Conservation (phyloP, 768 basidiomycete genomes). For the Agrocybe pediades region DNA sequence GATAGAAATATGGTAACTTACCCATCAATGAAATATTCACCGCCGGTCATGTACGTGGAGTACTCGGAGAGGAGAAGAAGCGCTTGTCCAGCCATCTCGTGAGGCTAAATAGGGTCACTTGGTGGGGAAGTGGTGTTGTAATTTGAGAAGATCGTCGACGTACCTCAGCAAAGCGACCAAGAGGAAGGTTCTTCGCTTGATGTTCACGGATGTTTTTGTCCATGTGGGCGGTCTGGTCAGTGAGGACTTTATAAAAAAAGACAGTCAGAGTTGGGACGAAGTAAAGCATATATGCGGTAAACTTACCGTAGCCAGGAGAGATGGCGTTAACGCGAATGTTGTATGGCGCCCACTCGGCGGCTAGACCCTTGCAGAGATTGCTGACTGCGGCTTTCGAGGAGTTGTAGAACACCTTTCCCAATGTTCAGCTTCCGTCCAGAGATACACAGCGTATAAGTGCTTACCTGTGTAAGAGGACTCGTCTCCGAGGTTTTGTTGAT, state of each 20-base stretch:
- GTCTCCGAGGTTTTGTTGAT: conserved; percentile 52
- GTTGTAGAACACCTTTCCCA: conserved; percentile 55
- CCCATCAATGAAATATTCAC: conserved; percentile 60
- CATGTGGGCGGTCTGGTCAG: conserved; percentile 60
- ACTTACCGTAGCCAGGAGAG: conserved; percentile 59
- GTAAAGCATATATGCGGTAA: conserved; percentile 16
- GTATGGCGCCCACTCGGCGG: conserved; percentile 60
- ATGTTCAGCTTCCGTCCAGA: background rate
- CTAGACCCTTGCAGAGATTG: conserved; percentile 55
- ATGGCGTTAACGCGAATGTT: conserved; percentile 61
- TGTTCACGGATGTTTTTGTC: conserved; percentile 47
- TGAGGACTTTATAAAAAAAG: conserved; percentile 42
- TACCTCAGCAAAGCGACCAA: conserved; percentile 60
- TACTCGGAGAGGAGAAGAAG: conserved; percentile 54
- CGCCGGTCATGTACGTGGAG: conserved; percentile 59
- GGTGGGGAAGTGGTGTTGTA: background rate
- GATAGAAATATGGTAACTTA: too few species aligned
- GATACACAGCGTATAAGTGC: background rate
- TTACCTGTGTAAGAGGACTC: conserved; percentile 52
- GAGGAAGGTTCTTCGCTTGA: conserved; percentile 51
- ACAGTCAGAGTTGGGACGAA: background rate
- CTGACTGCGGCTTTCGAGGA: conserved; percentile 71
- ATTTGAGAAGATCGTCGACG: background rate
- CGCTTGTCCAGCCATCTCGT: conserved; percentile 59
- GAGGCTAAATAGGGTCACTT: conserved; percentile 35